Evolutionary conservation across 331 rosid genomes (phyloP).

Genomic region (Spiraea crenata): DNA sequence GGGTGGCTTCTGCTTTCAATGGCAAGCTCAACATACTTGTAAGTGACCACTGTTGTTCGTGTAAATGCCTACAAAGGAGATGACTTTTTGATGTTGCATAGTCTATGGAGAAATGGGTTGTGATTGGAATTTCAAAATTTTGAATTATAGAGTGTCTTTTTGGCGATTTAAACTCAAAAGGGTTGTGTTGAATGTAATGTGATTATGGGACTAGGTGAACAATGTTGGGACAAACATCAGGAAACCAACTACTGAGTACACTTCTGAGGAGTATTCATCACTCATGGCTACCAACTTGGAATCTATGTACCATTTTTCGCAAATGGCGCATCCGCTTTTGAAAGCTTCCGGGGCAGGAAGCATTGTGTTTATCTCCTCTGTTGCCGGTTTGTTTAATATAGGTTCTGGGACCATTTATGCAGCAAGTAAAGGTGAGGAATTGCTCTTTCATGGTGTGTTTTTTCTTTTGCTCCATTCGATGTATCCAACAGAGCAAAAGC

Average conservation of each 20-base stretch:
- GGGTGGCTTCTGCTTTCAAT: slow-evolving; percentile 44
- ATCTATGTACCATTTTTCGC: slow-evolving; percentile 59
- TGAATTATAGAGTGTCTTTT: neutral
- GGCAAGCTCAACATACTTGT: slow-evolving; percentile 69
- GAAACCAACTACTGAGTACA: slow-evolving; percentile 71
- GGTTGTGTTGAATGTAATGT: neutral
- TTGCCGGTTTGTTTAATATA: slow-evolving; percentile 26
- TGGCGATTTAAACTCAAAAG: neutral
- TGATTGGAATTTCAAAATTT: neutral
- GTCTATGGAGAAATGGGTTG: neutral
- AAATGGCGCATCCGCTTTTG: slow-evolving; percentile 71
- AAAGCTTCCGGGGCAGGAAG: slow-evolving; percentile 81
- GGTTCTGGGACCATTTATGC: slow-evolving; percentile 50
- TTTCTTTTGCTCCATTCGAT: slow-evolving; percentile 3
- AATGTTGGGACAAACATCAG: slow-evolving; percentile 84
- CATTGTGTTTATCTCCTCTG: slow-evolving; percentile 75
- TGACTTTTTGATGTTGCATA: neutral
- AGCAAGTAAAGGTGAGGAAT: slow-evolving; percentile 42
- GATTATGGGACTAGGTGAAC: slow-evolving; percentile 55
- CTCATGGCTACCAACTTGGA: slow-evolving; percentile 70
- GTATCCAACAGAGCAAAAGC: slow-evolving; percentile 15
- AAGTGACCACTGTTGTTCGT: slow-evolving; percentile 17
- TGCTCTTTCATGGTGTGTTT: neutral
- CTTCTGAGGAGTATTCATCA: slow-evolving; percentile 55
- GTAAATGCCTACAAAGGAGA: neutral